A percentile compares a stretch with the other conserved stretches of the same genome.
phyloP scores from a whole-genome alignment of 768 basidiomycete species.

The Porpolomopsis calyptriformis region DNA sequence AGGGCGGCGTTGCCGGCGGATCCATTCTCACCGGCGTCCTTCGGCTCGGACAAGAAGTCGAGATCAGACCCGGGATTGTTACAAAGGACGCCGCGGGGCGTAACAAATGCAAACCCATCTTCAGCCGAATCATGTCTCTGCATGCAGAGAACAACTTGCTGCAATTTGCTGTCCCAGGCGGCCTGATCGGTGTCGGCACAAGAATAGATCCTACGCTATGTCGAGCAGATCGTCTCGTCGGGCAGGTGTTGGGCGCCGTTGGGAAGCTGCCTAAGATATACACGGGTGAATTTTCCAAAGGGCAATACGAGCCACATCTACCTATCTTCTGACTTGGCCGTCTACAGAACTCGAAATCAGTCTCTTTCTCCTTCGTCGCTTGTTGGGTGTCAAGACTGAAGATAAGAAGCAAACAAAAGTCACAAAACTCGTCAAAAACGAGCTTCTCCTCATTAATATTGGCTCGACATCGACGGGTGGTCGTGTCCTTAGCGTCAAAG shows the following conservation, averaged over 20 bases:
- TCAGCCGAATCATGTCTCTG: constrained; percentile 80
- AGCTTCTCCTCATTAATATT: constrained; percentile 92
- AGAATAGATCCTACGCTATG: constrained; percentile 94
- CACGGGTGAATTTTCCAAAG: constrained; percentile 42
- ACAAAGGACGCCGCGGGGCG: constrained; percentile 87
- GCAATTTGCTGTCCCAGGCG: constrained; percentile 93
- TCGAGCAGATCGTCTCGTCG: constrained; percentile 92
- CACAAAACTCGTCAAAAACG: constrained; percentile 82
- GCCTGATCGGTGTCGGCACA: constrained; percentile 96
- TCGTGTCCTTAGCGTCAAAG: constrained; percentile 87
- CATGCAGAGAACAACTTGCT: constrained; percentile 93
- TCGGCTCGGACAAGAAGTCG: constrained; percentile 83
- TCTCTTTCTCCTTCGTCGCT: constrained; percentile 86
- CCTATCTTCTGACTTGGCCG: neutral
- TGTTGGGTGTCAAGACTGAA: constrained; percentile 97
- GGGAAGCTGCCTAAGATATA: constrained; percentile 92
- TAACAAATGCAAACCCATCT: constrained; percentile 88
- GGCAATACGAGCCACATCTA: neutral
- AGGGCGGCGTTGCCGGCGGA: constrained; percentile 97
- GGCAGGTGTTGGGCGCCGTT: constrained; percentile 90
- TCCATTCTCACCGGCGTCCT: constrained; percentile 91
- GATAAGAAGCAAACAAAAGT: constrained; percentile 99
- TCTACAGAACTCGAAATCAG: constrained; percentile 76
- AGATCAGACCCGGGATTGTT: constrained; percentile 94
- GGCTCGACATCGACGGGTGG: constrained; percentile 97